phyloP scores from a whole-genome alignment of 2,329 filamentous ascomycete species.

The Fusarium incarnatum region DNA sequence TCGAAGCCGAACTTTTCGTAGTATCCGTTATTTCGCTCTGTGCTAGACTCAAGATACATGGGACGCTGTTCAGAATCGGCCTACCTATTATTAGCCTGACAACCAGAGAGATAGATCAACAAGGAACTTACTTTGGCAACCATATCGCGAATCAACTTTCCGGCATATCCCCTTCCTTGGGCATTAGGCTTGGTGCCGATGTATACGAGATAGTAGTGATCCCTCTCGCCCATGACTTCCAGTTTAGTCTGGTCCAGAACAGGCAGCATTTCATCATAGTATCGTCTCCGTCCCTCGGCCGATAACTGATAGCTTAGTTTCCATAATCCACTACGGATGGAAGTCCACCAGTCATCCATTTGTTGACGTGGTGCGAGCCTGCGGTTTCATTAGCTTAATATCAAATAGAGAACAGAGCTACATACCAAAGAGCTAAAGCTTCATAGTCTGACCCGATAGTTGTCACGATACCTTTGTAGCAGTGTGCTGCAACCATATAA shows the following conservation, averaged over 20 bases:
- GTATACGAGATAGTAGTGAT: slow-evolving; percentile 85
- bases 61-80: slow-evolving; percentile 75
- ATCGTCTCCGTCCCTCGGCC: slow-evolving; percentile 76
- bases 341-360: slow-evolving; percentile 78
- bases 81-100: slow-evolving; percentile 50
- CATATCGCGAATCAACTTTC: slow-evolving; percentile 77
- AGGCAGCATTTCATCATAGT: slow-evolving; percentile 82
- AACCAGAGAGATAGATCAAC: not conserved
- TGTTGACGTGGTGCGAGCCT: slow-evolving; percentile 82
- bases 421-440: slow-evolving; percentile 82
- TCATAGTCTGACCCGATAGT: slow-evolving; percentile 81
- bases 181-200: slow-evolving; percentile 79
- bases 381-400: slow-evolving; percentile 18
- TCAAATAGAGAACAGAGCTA: slow-evolving; percentile 22
- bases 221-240: slow-evolving; percentile 73
- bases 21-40: slow-evolving; percentile 73
- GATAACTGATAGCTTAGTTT: slow-evolving; percentile 80
- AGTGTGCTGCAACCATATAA: slow-evolving; percentile 81
- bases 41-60: slow-evolving; percentile 84
- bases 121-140: slow-evolving; percentile 65
- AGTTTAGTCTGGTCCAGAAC: slow-evolving; percentile 79
- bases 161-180: slow-evolving; percentile 78
- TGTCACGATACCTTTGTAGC: slow-evolving; percentile 78
- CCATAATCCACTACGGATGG: slow-evolving; percentile 82
- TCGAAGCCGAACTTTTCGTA: slow-evolving; percentile 83